Evolutionary conservation across 192 early-diverging fungal species (phyloP).

Genomic region (Coemansia sp.): DNA sequence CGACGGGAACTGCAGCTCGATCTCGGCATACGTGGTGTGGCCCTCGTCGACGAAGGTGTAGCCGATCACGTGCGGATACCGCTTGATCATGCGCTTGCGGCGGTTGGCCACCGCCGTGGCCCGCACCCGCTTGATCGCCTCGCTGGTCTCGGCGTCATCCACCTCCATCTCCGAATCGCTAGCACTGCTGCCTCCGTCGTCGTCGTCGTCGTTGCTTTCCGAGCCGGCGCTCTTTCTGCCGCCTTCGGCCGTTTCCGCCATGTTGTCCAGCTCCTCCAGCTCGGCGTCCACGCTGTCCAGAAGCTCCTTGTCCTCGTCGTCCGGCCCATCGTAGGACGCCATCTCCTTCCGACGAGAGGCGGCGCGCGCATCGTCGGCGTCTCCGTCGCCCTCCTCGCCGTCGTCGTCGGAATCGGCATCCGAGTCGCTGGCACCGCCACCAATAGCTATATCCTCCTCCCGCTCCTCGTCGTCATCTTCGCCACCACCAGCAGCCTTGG

Average conservation of each 20-base stretch:
- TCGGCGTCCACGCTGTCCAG: conserved; percentile 51
- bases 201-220: conserved; percentile 17
- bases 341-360: conserved; percentile 63
- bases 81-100: conserved; percentile 54
- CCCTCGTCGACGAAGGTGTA: conserved; percentile 50
- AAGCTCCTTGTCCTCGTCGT: conserved; percentile 80
- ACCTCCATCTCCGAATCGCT: conserved; percentile 45
- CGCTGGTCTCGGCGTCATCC: conserved; percentile 49
- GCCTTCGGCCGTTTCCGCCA: conserved; percentile 14
- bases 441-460: conserved; percentile 28
- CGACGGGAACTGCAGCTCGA: conserved; percentile 85
- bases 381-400: conserved; percentile 64
- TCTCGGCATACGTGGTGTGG: conserved; percentile 34
- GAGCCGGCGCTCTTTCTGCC: neutral
- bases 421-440: conserved; percentile 10
- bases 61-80: conserved; percentile 67
- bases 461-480: conserved; percentile 35
- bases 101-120: conserved; percentile 26
- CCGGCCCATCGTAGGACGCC: conserved; percentile 78
- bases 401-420: conserved; percentile 50
- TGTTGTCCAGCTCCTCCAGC: conserved; percentile 41
- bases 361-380: conserved; percentile 72
- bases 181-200: conserved; percentile 18
- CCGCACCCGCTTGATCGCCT: conserved; percentile 34
- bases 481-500: neutral